Evolutionary conservation across 192 early-diverging fungal genomes (phyloP), one percentile per base, ranked within the genome.

Genomic region (Dispira parvispora): DNA sequence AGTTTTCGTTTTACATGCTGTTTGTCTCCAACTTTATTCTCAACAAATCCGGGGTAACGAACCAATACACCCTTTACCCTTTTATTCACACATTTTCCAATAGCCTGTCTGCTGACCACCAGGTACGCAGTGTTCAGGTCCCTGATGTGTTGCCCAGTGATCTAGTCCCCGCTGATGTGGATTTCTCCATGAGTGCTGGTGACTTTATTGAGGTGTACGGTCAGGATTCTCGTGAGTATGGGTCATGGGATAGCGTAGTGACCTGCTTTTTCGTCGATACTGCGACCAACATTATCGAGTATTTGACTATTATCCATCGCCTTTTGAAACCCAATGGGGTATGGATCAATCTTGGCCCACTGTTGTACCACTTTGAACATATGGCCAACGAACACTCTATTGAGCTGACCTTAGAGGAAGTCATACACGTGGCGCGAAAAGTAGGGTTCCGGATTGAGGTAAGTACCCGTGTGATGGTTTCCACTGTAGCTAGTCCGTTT

Each of bases 221-320:
- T 9, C 64, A 71, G 0, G 73, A 81, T 10, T 38, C 65, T 12
- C 74, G 85, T 8, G 78, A 81, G 38, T 65, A 69, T 63, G 86
- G 79, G 11, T 64, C 71, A 46, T 99, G 89, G 90, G 91, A 97
- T 69, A 84, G 81, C 12, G 74, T 97, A 4, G 88, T 93, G 2
- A 96, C 91, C 0, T 95, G 93, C 67, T 99, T 92, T 77, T 99
- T 99, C 71, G 87, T 99, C 52, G 96, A 99, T 64, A 97, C 96
- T 0, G 92, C 94, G 12, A 88, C 91, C 67, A 94, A 97, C 63
- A 82, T 91, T 28, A 66, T 94, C 32, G 81, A 87, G 32, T 97
- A 97, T 67, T 68, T 99, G 16, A 88, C 90, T 52, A 79, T 84
- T 0, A 87, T 99, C 64, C 77, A 84, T 70, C 70, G 81, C 16